phyloP scores from a whole-genome alignment of 2,329 filamentous ascomycete genomes.

The Exophiala sp. region DNA sequence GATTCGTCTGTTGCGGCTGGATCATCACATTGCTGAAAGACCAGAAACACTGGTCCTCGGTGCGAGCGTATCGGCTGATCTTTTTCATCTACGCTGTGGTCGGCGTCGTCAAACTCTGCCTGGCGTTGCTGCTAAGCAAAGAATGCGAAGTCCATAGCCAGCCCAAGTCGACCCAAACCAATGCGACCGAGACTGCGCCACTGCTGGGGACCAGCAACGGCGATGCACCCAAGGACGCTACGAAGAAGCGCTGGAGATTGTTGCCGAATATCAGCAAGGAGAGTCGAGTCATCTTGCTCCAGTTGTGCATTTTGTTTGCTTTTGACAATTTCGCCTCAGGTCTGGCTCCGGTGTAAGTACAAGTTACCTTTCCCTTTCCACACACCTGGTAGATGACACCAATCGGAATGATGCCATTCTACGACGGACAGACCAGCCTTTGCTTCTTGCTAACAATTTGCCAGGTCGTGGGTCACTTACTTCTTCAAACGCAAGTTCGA shows the following conservation, averaged over 20 bases:
- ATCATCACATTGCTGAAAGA: constrained; percentile 45
- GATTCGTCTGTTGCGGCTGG: constrained; percentile 49
- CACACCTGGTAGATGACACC: too few relatives aligned
- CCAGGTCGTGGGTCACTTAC: constrained; percentile 53
- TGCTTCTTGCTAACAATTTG: too few relatives aligned
- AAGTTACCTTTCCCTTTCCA: not conserved
- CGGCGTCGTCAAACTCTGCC: constrained; percentile 47
- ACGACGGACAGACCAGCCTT: too few relatives aligned
- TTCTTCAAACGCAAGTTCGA: constrained; percentile 53
- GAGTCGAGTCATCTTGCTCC: constrained; percentile 51
- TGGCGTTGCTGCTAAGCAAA: constrained; percentile 44
- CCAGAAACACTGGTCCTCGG: constrained; percentile 44
- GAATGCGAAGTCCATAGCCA: constrained; percentile 44
- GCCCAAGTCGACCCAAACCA: constrained; percentile 16
- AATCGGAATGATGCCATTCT: too few relatives aligned
- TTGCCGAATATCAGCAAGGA: constrained; percentile 38
- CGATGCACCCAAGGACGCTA: constrained; percentile 2
- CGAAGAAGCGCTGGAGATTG: constrained; percentile 35
- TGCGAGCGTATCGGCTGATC: constrained; percentile 50
- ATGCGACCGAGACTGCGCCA: constrained; percentile 36
- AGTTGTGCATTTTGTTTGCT: constrained; percentile 61
- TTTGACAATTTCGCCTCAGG: constrained; percentile 66
- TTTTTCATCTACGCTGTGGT: constrained; percentile 54
- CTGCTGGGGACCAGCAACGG: constrained; percentile 29
- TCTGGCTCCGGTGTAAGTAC: constrained; percentile 49